A percentile compares a stretch with the other conserved stretches of the same genome.
These are phyloP conservation scores for Neopestalotiopsis sp. DNA, from an alignment of 2,329 filamentous ascomycete species.

Conservation along the genomic window DNA sequence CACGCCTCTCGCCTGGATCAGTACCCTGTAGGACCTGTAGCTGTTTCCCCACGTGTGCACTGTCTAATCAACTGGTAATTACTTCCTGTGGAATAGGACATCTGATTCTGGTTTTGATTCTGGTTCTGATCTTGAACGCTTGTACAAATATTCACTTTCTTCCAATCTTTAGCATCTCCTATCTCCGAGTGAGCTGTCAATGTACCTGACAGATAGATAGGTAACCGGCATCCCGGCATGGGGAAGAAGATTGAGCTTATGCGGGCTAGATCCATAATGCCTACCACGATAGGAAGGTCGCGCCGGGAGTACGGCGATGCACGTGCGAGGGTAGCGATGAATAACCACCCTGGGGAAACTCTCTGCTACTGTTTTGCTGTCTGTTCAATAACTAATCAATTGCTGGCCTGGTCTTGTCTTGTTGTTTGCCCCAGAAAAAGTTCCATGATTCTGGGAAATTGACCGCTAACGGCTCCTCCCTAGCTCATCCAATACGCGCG, in stretches of 20 bases:
- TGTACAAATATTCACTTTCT: no score
- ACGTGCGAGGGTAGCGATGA: conserved; percentile 3
- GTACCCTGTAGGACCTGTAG: no score
- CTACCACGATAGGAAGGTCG: conserved; percentile 12
- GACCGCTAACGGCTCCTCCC: not conserved
- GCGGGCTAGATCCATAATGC: conserved; percentile 10
- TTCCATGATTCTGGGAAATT: not conserved
- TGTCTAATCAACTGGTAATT: no score
- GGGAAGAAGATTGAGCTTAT: conserved; percentile 9
- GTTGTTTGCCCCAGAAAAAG: not conserved
- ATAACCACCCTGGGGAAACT: not conserved
- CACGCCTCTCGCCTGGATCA: no score
- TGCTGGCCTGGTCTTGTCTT: no score
- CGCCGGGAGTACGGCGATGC: conserved; percentile 3
- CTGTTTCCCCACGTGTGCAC: no score
- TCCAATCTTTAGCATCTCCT: not conserved
- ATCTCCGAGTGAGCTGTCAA: not conserved
- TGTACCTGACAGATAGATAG: conserved; percentile 16
- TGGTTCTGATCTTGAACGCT: not conserved
- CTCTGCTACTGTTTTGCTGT: not conserved
- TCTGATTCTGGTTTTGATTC: not conserved
- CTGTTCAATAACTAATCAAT: not conserved
- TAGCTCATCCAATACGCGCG: not conserved
- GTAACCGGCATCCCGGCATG: conserved; percentile 11
- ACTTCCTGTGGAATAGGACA: no score